Base-by-base conservation (phyloP, 2,329 filamentous ascomycete species). In the Ophiostoma sp. region DNA sequence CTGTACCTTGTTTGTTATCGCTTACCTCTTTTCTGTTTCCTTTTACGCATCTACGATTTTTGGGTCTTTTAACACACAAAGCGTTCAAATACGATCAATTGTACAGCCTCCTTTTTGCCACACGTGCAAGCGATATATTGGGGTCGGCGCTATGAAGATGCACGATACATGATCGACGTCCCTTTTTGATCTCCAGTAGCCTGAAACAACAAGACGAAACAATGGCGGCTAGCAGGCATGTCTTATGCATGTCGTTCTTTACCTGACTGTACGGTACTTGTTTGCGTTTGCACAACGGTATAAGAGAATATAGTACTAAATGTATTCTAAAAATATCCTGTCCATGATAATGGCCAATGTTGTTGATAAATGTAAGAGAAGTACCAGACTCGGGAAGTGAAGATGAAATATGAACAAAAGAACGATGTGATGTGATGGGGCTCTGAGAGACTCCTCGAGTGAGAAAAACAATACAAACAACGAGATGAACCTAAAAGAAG, bases 151-250 rank as follows among this genome's bases (percentile, higher is more conserved):
- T 60, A 40, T 60, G 36, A 36, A 60, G 36, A 60, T 38, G 12
- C 49, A 60, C 55, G 55, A 60, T 38, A 60, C 55, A 60, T 16
- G 55, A 60, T 60, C 11, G 55, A 38, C 55, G 27, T 60, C 55
- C 11, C 52, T 11, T 60, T 38, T 52, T 40, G n/a, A 38, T 40
- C 11, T 18, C 55, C 55, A 38, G 55, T 14, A 38, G 55, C 5
- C 55, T 60, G 55, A 60, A 60, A 60, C 55, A 60, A 2, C 27
- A 38, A 40, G 27, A 38, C 55, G 27, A 55, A 8, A 3, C 49
- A 27, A 9, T 36, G 7, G 49, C 49, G 49, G 49, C 49, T 55
- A 55, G 8, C 18, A n/a, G 16, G 27, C 49, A 55, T 12, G 49
- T 11, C 18, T 27, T 27, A 55, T 55, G 49, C 49, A 55, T 55